Percentiles rank a stretch among this genome's conserved stretches.
Conservation (phyloP, 495 filamentous ascomycete species). For the Podospora comata region DNA sequence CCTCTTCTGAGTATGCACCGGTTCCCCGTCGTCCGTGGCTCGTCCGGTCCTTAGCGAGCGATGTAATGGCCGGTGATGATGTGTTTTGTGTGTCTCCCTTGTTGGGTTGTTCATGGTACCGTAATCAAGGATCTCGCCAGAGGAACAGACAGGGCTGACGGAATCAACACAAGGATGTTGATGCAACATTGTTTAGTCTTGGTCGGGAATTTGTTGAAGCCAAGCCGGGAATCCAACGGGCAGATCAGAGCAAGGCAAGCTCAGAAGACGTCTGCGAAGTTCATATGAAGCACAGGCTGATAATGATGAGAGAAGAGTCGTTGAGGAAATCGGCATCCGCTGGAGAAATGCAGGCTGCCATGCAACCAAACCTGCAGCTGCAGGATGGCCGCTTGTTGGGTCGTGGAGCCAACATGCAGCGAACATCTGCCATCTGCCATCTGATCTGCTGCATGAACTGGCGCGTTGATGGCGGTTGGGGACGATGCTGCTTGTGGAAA, state of each 20-base stretch:
- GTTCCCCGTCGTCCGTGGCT: neutral
- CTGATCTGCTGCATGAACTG: neutral
- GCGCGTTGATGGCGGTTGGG: neutral
- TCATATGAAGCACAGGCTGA: no score
- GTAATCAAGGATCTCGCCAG: neutral
- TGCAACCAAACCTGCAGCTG: neutral
- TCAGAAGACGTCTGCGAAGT: neutral
- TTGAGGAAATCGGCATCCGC: neutral
- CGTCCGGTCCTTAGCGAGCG: neutral
- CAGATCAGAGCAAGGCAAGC: neutral
- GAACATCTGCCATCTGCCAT: neutral
- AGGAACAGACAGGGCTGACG: neutral
- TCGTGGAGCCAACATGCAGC: neutral
- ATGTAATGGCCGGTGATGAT: neutral
- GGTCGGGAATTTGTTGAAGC: neutral
- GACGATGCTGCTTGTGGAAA: neutral
- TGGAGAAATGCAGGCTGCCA: neutral
- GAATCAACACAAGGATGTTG: constrained; percentile 6
- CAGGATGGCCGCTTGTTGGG: neutral
- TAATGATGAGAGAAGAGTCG: no score
- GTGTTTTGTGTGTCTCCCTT: neutral
- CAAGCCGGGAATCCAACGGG: neutral
- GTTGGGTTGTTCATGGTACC: neutral
- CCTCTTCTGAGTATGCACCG: neutral
- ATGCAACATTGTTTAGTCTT: neutral